Evolutionary conservation across 1,284 basidiomycete species (phyloP), one percentile per base, ranked within the genome.

Genomic region (Sanghuangporus weigelae): DNA sequence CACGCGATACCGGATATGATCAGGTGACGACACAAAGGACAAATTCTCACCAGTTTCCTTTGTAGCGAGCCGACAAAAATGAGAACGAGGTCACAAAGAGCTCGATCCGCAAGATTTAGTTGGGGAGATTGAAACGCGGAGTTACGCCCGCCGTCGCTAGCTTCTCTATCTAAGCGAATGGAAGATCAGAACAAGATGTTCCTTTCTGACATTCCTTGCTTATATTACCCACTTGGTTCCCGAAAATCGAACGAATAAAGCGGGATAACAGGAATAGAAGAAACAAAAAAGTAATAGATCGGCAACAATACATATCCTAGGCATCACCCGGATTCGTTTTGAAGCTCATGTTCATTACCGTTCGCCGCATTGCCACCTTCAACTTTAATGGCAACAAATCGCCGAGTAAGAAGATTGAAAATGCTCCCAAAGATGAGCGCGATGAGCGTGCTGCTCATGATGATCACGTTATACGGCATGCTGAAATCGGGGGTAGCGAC

Each of bases 401-500:
- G 84, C 66, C 96, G 79, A 50, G 93, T 91, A 71, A 98, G 76
- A 54, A 89, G 74, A 71, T 98, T 98, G 76, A 98, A 93, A 54
- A 96, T 77, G 68, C 86, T 92, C 48, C 96, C 96, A 74, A 99
- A 98, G 67, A 96, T 90, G 66, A 98, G 84, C 40, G 96, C 95
- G 66, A 96, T 84, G 56, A 97, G 79, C 8, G 94, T 95, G 71
- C 89, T 93, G 63, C 87, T 95, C 80, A 98, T 90, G 71, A 97
- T 96, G 75, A 98, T 98, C 67, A 98, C 96, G 76, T 98, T 99
- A 78, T 98, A 99, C 11, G 96, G 96, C 95, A 99, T 98, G 71
- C 92, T 96, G 75, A 99, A 99, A 77, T 99, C 96, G 0, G 97
- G 97, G 7, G 94, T 96, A 7, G 96, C 92, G 26, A 98, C 81